phyloP scores from a whole-genome alignment of 2,329 filamentous ascomycete species.

The Falciphora oryzae region DNA sequence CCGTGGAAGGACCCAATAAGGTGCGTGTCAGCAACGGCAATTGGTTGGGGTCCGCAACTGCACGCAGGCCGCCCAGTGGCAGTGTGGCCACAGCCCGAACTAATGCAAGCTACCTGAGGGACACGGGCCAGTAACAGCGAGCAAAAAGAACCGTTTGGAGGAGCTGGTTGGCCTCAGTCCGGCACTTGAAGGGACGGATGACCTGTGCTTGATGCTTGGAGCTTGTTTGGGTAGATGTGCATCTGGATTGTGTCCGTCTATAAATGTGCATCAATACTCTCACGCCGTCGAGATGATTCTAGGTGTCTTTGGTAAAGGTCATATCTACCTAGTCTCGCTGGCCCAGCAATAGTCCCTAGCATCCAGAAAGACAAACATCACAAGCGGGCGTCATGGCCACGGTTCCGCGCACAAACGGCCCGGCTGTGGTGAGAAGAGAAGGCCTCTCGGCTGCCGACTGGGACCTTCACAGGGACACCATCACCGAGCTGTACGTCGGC shows the following conservation, averaged over 20 bases:
- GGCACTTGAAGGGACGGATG: neutral
- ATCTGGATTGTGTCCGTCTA: too few relatives aligned
- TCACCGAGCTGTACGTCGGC: conserved; percentile 5
- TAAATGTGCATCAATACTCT: too few relatives aligned
- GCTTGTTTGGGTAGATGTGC: too few relatives aligned
- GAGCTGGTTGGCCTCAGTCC: neutral
- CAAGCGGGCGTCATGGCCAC: too few relatives aligned
- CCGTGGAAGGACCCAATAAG: neutral
- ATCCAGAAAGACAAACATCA: too few relatives aligned
- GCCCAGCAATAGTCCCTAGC: too few relatives aligned
- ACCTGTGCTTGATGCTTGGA: too few relatives aligned
- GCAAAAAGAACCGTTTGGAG: neutral
- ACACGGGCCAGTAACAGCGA: neutral
- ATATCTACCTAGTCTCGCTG: too few relatives aligned
- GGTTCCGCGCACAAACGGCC: too few relatives aligned
- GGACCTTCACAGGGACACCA: conserved; percentile 5
- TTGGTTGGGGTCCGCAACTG: neutral
- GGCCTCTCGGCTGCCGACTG: neutral
- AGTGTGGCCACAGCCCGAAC: neutral
- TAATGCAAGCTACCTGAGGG: neutral
- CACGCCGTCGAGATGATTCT: too few relatives aligned
- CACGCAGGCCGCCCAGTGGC: neutral
- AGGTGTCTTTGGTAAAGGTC: too few relatives aligned
- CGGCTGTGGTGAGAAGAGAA: neutral
- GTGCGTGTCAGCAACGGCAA: neutral